Evolutionary conservation across 1,284 basidiomycete genomes (phyloP), one percentile per base, ranked within the genome.

Genomic region (Peniophora sp.): DNA sequence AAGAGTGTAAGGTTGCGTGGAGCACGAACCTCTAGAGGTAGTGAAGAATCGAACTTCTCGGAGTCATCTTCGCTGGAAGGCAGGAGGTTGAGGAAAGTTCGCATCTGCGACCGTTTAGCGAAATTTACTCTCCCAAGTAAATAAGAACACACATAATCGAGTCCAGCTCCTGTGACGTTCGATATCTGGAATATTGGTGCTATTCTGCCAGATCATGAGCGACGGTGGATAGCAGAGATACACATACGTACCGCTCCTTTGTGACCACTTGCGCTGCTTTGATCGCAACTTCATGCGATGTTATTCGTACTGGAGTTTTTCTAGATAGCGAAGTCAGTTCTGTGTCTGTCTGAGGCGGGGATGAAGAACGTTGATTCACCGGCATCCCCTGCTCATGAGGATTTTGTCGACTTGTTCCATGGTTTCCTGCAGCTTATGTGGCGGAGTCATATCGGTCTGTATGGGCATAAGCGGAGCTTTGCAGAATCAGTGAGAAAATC

Each of bases 371-470:
- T 45, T 35, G 53, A 67, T 74, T 54, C 55, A 86, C 83, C 90
- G 74, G 70, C 96, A 98, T 6, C 96, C 96, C 8, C 94, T 96
- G 59, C 90, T 94, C 65, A 83, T 89, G 53, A 99, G 70, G 34
- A 98, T 93, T 72, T 97, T 98, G 25, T 83, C 79, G 1, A 98
- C 85, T 70, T 98, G 95, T 63, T 90, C 92, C 52, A 93, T 75
- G 0, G 96, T 98, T 64, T 96, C 88, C 38, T 84, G 83, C 45
- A 95, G 78, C 34, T 97, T 86, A 57, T 97, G 92, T 14, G 86
- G 78, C 1, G 96, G 96, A 0, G 95, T 97, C 96, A 97, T 98
- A 67, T 99, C 97, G 62, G 96, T 91, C 90, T 90, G 47, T 14
- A 54, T 14, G 24, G 35, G 35, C 43, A 53, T 32, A 32, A 32